phyloP scores from a whole-genome alignment of 2,329 filamentous ascomycete genomes.

The Thelonectria discophora region DNA sequence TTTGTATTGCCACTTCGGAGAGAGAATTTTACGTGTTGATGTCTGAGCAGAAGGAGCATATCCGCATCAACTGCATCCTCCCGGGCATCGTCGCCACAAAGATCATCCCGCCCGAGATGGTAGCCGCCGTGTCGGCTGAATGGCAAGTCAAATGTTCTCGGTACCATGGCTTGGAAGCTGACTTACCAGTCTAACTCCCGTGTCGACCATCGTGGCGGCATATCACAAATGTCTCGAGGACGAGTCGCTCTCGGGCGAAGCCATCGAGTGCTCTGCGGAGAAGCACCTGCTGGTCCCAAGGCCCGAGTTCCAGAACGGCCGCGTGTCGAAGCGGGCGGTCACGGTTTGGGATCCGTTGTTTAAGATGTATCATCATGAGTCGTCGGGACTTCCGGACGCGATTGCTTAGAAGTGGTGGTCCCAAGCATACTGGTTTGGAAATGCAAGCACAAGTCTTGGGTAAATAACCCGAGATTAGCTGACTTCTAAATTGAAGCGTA shows the following conservation, averaged over 20 bases:
- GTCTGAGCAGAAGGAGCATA: constrained; percentile 52
- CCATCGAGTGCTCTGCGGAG: constrained; percentile 55
- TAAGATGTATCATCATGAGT: constrained; percentile 54
- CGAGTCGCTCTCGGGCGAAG: constrained; percentile 50
- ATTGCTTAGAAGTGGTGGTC: background rate
- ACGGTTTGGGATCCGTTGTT: constrained; percentile 61
- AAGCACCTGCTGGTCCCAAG: constrained; percentile 37
- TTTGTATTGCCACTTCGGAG: background rate
- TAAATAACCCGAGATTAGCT: no score
- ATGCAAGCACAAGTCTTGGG: no score
- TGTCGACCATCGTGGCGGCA: constrained; percentile 54
- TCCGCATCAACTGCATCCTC: constrained; percentile 58
- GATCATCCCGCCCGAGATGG: constrained; percentile 55
- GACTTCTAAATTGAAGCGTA: no score
- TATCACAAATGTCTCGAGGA: constrained; percentile 58
- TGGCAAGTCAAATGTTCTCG: constrained; percentile 26
- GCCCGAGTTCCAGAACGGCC: constrained; percentile 51
- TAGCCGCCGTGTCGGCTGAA: constrained; percentile 50
- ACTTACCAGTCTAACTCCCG: constrained; percentile 49
- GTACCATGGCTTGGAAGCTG: background rate
- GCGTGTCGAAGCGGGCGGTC: constrained; percentile 51
- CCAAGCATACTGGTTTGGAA: no score
- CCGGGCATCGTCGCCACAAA: constrained; percentile 58
- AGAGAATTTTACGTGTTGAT: background rate
- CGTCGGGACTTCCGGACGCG: constrained; percentile 51